A percentile compares a stretch with the other conserved stretches of the same genome.
Evolutionary conservation across 1,284 basidiomycete genomes (phyloP).

Genomic region (Blastosporella zonata): DNA sequence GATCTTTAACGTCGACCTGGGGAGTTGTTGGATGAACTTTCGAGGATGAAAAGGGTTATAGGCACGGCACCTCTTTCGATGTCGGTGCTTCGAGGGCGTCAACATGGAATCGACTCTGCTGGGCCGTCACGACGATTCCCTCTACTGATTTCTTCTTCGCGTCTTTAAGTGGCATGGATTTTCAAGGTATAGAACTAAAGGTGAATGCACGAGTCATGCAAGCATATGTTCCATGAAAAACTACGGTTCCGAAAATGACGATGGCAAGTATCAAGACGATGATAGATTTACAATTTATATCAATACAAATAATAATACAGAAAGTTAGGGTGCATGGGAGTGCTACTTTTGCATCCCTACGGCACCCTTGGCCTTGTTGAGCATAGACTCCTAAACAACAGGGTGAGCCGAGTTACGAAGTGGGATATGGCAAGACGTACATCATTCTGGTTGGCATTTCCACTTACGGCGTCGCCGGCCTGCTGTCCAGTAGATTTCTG

Average conservation of each 20-base stretch:
- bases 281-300: too few species aligned
- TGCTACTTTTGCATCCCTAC: conserved; percentile 37
- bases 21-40: not conserved
- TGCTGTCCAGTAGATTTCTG: conserved; percentile 45
- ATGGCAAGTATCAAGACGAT: too few species aligned
- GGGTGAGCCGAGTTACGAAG: not conserved
- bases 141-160: conserved; percentile 11
- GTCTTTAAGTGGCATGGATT: conserved; percentile 18
- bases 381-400: conserved; percentile 33
- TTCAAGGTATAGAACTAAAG: too few species aligned
- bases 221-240: not conserved
- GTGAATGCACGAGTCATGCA: not conserved
- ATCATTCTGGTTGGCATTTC: conserved; percentile 39
- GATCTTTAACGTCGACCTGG: conserved; percentile 23
- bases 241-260: too few species aligned
- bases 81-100: conserved; percentile 19
- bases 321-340: not conserved
- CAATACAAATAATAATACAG: not conserved
- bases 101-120: conserved; percentile 25
- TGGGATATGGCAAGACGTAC: conserved; percentile 17
- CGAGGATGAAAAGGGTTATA: not conserved
- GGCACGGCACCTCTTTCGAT: conserved; percentile 20
- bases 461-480: conserved; percentile 40
- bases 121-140: conserved; percentile 20
- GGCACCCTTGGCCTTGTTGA: conserved; percentile 50